Conservation (phyloP, 2,329 filamentous ascomycete species). For the Fusarium sambucinum region DNA sequence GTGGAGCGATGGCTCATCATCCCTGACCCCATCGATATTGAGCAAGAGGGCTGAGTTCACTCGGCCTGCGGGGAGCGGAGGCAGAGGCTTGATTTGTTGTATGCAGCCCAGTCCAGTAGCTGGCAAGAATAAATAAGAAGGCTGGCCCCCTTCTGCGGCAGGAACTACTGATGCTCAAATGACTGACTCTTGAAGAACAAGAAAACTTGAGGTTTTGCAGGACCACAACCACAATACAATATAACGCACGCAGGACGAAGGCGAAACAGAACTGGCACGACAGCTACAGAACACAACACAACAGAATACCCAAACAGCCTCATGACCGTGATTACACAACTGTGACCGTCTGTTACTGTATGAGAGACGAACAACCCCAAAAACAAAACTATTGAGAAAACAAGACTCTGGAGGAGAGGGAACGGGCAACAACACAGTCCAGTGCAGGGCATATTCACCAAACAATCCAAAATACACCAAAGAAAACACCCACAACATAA, state of each 20-base stretch:
- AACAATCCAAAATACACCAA: too few relatives aligned
- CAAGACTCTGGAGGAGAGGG: conserved; percentile 29
- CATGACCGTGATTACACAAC: conserved; percentile 10
- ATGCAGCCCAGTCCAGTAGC: not conserved
- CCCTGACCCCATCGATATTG: conserved; percentile 39
- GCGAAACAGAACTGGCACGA: conserved; percentile 11
- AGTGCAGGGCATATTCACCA: conserved; percentile 3
- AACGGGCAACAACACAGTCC: conserved; percentile 6
- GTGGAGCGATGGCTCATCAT: conserved; percentile 46
- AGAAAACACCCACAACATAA: not conserved
- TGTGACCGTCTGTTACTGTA: conserved; percentile 5
- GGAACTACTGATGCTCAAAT: conserved; percentile 7
- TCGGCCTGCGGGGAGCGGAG: conserved; percentile 38
- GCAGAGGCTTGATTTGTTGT: conserved; percentile 6
- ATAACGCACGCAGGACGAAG: conserved; percentile 31
- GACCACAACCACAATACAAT: not conserved
- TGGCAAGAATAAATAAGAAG: conserved; percentile 36
- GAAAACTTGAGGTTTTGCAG: conserved; percentile 24
- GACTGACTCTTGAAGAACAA: conserved; percentile 10
- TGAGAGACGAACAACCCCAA: conserved; percentile 18
- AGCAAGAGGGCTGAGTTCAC: conserved; percentile 43
- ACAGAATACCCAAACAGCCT: conserved; percentile 1
- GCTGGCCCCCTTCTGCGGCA: conserved; percentile 23
- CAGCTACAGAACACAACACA: conserved; percentile 5
- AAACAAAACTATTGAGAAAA: conserved; percentile 23